Evolutionary conservation across 768 basidiomycete species (phyloP).

Genomic region (Psilocybe azurescens): DNA sequence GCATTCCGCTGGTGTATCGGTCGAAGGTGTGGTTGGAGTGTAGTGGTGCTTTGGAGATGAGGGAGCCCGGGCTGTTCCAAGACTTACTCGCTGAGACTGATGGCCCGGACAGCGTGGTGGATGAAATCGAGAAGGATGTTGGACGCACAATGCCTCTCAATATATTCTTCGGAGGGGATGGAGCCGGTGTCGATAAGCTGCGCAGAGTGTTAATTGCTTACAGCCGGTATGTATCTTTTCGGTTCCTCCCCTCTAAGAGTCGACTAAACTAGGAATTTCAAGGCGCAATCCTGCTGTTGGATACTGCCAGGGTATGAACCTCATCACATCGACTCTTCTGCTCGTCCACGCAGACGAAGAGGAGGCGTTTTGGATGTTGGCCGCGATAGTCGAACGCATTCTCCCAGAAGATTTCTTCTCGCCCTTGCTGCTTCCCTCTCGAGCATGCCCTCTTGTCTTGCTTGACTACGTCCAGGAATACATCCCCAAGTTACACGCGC

Average conservation of each 20-base stretch:
- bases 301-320: constrained; percentile 96
- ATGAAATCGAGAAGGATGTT: constrained; percentile 97
- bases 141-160: constrained; percentile 92
- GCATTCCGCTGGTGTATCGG: constrained; percentile 89
- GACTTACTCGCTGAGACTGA: constrained; percentile 72
- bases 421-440: constrained; percentile 87
- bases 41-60: constrained; percentile 90
- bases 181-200: constrained; percentile 91
- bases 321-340: constrained; percentile 92
- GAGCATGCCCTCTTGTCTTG: constrained; percentile 92
- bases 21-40: constrained; percentile 93
- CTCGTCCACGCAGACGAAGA: constrained; percentile 95
- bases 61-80: constrained; percentile 88
- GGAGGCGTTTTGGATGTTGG: constrained; percentile 95
- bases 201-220: constrained; percentile 90
- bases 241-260: background rate
- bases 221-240: constrained; percentile 68
- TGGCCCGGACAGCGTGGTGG: constrained; percentile 52
- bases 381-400: constrained; percentile 86
- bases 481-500: constrained; percentile 74
- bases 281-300: constrained; percentile 91
- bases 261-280: constrained; percentile 32
- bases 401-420: constrained; percentile 95
- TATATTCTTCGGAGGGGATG: constrained; percentile 97
- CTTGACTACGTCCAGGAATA: constrained; percentile 84